phyloP scores from a whole-genome alignment of 495 filamentous ascomycete species.

The Hyaloscypha variabilis region DNA sequence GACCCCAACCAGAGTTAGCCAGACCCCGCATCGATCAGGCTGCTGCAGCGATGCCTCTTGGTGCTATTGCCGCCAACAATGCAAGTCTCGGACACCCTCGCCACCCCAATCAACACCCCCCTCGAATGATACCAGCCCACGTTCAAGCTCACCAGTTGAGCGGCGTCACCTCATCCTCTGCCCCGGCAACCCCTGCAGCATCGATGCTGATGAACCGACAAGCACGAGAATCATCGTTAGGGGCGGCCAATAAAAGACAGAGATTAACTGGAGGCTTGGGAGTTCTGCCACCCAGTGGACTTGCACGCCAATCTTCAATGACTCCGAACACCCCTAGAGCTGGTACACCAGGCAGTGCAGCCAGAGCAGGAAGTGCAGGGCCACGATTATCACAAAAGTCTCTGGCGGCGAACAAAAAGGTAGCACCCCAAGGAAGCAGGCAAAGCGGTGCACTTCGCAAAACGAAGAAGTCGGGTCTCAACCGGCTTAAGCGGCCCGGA shows the following conservation, averaged over 20 bases:
- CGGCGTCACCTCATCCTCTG: constrained; percentile 46
- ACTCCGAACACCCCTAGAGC: constrained; percentile 88
- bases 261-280: constrained; percentile 68
- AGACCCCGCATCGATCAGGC: constrained; percentile 44
- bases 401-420: constrained; percentile 58
- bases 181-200: constrained; percentile 67
- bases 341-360: constrained; percentile 55
- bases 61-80: constrained; percentile 43
- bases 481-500: constrained; percentile 50
- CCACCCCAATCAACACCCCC: constrained; percentile 42
- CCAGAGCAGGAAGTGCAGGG: constrained; percentile 72
- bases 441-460: constrained; percentile 47
- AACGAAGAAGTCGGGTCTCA: constrained; percentile 54
- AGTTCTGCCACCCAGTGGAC: constrained; percentile 66
- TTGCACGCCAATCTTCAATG: constrained; percentile 77
- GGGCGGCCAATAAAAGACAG: constrained; percentile 69
- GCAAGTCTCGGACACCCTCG: constrained; percentile 43
- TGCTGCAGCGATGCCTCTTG: constrained; percentile 48
- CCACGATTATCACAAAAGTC: constrained; percentile 58
- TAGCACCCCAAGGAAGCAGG: constrained; percentile 60
- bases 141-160: constrained; percentile 27
- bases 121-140: constrained; percentile 44
- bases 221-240: constrained; percentile 76
- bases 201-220: constrained; percentile 63
- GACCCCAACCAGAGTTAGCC: constrained; percentile 46